phyloP scores from a whole-genome alignment of 768 basidiomycete genomes.

The Amanita pseudoporphyria region DNA sequence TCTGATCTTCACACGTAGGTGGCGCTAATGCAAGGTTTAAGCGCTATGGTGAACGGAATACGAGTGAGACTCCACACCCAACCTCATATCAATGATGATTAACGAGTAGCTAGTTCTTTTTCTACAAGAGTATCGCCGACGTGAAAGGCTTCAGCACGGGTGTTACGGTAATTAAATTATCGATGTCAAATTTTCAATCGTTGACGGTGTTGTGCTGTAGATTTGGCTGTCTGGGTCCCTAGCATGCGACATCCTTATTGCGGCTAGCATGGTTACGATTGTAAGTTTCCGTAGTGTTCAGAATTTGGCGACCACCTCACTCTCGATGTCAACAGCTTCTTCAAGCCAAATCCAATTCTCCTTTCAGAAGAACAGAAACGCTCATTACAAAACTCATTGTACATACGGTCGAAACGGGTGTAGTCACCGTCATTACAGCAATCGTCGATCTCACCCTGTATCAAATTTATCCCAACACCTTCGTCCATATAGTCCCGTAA shows the following conservation, averaged over 20 bases:
- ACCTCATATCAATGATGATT: background rate
- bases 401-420: slow-evolving; percentile 4
- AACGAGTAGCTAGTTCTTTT: background rate
- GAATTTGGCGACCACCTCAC: background rate
- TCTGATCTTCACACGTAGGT: background rate
- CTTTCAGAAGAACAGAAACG: slow-evolving; percentile 1
- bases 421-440: slow-evolving; percentile 3
- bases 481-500: slow-evolving; percentile 5
- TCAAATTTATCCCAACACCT: background rate
- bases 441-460: slow-evolving; percentile 1
- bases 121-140: background rate
- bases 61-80: background rate
- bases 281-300: slow-evolving; percentile 5
- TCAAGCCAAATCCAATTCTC: background rate
- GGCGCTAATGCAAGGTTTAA: slow-evolving; percentile 4
- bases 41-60: background rate
- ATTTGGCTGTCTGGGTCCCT: slow-evolving; percentile 7
- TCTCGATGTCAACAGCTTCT: background rate
- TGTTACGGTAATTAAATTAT: background rate
- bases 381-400: slow-evolving; percentile 2
- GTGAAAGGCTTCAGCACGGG: slow-evolving; percentile 1
- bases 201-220: background rate
- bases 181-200: background rate
- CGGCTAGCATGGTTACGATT: slow-evolving; percentile 11
- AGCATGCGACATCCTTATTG: slow-evolving; percentile 10